Evolutionary conservation across 306 rosid species (phyloP), one percentile per base, ranked within the genome.

Genomic region (Medicago ruthenica): DNA sequence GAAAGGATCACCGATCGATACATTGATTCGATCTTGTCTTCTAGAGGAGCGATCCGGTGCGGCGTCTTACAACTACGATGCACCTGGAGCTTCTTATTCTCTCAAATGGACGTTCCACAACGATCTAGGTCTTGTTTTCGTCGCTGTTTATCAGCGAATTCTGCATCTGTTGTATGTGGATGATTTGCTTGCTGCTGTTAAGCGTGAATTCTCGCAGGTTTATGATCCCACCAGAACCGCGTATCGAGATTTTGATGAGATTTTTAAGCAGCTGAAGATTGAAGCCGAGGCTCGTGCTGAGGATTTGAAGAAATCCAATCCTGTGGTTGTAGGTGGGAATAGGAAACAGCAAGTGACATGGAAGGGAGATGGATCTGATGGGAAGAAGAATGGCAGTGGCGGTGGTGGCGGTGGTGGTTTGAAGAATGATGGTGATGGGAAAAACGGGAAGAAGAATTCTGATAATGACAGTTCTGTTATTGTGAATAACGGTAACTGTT

Each of bases 41-140:
- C 83, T 94, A 75, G 98, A 94, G 90, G 98, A 94, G 64, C 85
- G 97, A 75, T 92, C 97, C 0, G 96, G 97, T 80, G 90, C 91
- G 6, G 85, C 96, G 6, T 90, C 93, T 0, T 94, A 77, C 82
- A 92, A 86, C 50, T 90, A 94, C 79, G 96, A 84, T 39, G 93
- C 90, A 20, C 89, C 97, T 6, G 97, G 97, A 63, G 92, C 96
- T 4, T 79, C 98, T 0, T 94, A 94, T 80, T 88, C 97, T 45
- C 96, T 94, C 73, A 94, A 94, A 77, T 94, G 97, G 98, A 92
- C 88, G 71, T 94, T 92, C 85, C 97, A 90, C 71, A 94, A 94
- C 5, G 96, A 94, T 42, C 96, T 94, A 5, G 98, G 93, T 31
- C 89, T 94, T 39, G 96, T 91, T 18, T 94, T 94, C 72, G 97